phyloP scores from a whole-genome alignment of 495 filamentous ascomycete species.

The Cryomyces minteri region DNA sequence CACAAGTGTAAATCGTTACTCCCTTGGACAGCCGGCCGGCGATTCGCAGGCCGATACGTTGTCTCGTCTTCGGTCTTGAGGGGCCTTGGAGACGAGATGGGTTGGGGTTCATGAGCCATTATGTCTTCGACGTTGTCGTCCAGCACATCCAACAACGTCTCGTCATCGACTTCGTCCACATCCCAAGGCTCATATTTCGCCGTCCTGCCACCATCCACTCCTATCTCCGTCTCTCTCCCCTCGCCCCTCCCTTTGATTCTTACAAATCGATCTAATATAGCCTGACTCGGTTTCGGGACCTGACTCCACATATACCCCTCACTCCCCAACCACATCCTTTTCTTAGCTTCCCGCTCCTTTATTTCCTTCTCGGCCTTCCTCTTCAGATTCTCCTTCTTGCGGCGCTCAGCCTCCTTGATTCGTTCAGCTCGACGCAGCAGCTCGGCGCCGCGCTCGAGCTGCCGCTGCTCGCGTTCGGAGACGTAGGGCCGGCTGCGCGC shows the following conservation, averaged over 20 bases:
- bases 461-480: slow-evolving; percentile 7
- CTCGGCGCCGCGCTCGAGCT: slow-evolving; percentile 9
- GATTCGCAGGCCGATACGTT: background rate
- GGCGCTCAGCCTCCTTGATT: slow-evolving; percentile 7
- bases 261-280: background rate
- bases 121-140: background rate
- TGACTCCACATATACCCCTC: background rate
- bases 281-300: background rate
- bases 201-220: background rate
- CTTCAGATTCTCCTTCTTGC: slow-evolving; percentile 5
- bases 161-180: background rate
- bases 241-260: background rate
- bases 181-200: background rate
- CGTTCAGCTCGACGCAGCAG: slow-evolving; percentile 10
- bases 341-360: slow-evolving; percentile 6
- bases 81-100: background rate
- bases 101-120: background rate
- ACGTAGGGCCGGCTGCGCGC: slow-evolving; percentile 6
- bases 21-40: no score
- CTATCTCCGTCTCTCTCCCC: background rate
- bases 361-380: slow-evolving; percentile 8
- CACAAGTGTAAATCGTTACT: slow-evolving; percentile 2
- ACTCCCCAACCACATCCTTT: background rate
- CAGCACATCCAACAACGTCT: background rate
- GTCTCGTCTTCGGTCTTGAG: background rate